These are phyloP conservation scores for Wallacemonas sp. DNA, from an alignment of 208 protist species.

Conservation along the genomic window DNA sequence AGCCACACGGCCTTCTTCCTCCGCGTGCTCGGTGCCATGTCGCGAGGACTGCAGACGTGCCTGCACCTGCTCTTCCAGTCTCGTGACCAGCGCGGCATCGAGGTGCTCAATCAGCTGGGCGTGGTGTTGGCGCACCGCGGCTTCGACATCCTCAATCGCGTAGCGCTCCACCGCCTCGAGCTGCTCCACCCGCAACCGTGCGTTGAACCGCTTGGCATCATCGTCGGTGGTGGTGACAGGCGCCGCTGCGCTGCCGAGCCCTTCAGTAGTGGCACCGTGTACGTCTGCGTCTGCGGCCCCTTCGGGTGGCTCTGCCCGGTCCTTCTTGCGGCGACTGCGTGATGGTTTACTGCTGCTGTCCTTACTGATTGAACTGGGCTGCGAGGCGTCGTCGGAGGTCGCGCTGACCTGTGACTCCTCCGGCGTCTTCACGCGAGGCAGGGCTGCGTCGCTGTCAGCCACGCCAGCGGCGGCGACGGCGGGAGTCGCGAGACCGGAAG, in stretches of 20 bases:
- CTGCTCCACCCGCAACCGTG: not conserved
- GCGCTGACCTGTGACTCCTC: conserved; percentile 47
- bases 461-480: conserved; percentile 1
- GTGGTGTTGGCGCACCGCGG: not conserved
- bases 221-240: not conserved
- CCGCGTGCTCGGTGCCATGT: conserved; percentile 5
- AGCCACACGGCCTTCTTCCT: conserved; percentile 2
- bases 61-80: not conserved
- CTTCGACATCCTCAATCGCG: conserved; percentile 9
- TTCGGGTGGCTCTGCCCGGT: not conserved
- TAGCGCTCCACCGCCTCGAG: conserved; percentile 10
- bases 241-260: too few species aligned
- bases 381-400: conserved; percentile 69
- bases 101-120: conserved; percentile 6
- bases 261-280: not conserved
- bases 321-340: not conserved
- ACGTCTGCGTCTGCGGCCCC: not conserved
- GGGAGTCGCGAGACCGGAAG: not conserved
- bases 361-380: conserved; percentile 9
- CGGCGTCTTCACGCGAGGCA: conserved; percentile 14
- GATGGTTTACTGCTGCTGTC: conserved; percentile 10
- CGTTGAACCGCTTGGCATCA: not conserved
- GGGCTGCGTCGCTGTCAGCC: conserved; percentile 1
- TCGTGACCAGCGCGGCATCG: not conserved
- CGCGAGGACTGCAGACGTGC: not conserved